Conservation (phyloP, 2,329 filamentous ascomycete genomes). For the Teratosphaeria gauchensis region DNA sequence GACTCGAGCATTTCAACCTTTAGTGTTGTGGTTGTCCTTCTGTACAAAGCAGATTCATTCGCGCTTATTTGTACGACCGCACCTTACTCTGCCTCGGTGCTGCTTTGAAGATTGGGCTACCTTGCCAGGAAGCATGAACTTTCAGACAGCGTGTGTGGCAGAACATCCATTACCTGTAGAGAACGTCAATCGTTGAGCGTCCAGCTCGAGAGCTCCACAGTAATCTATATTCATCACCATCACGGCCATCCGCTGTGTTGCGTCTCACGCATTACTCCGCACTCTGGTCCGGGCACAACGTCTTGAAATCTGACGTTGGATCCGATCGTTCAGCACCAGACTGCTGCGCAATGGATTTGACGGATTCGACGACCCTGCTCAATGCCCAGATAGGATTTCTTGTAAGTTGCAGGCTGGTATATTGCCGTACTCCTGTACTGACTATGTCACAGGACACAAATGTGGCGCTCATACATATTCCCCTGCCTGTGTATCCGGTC, state of each 20-base stretch:
- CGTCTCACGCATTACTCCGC: background rate
- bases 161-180: constrained; percentile 20
- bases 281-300: constrained; percentile 1
- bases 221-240: background rate
- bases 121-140: constrained; percentile 27
- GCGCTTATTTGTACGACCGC: background rate
- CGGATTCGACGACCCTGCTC: constrained; percentile 34
- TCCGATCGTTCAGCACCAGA: background rate
- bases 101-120: background rate
- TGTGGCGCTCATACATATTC: constrained; percentile 83
- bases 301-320: background rate
- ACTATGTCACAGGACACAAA: constrained; percentile 59
- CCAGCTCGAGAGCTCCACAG: background rate
- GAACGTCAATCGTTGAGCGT: constrained; percentile 19
- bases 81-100: background rate
- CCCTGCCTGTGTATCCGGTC: constrained; percentile 62
- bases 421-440: background rate
- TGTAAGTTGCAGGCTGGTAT: constrained; percentile 26
- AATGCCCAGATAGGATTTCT: constrained; percentile 41
- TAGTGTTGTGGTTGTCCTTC: background rate
- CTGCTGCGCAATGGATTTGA: constrained; percentile 12
- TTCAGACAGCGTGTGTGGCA: constrained; percentile 15
- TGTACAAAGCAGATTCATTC: background rate
- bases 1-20: background rate
- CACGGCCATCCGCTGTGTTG: constrained; percentile 2